Percentiles rank a stretch among this genome's conserved stretches.
Conservation (phyloP, 1,284 basidiomycete genomes). For the Sporisorium graminicola region DNA sequence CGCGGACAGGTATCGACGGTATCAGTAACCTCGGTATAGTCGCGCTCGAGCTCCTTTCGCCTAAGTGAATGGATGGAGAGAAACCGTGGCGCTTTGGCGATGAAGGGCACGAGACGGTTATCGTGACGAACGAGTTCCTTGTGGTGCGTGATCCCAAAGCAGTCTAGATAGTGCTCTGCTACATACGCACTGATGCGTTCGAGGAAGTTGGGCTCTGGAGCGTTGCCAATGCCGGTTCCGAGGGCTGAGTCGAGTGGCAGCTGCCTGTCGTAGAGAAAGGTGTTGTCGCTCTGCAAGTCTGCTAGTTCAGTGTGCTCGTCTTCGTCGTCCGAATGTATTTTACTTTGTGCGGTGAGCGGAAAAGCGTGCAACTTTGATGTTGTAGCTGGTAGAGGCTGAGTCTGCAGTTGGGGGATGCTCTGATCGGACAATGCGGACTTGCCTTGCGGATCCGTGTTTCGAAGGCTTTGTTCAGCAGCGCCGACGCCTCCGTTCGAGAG, state of each 20-base stretch:
- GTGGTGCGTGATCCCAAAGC: conserved; percentile 33
- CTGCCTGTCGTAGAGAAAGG: conserved; percentile 23
- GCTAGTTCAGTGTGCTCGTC: conserved; percentile 25
- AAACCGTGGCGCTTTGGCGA: conserved; percentile 43
- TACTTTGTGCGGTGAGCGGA: not conserved
- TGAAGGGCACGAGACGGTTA: conserved; percentile 25
- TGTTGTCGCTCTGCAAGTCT: conserved; percentile 36
- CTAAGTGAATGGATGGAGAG: conserved; percentile 46
- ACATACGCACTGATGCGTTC: conserved; percentile 28
- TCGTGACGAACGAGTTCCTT: conserved; percentile 31
- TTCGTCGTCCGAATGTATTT: not conserved
- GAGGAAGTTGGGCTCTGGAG: conserved; percentile 1
- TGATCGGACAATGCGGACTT: not conserved
- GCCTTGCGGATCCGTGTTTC: not conserved
- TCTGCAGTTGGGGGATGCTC: no score
- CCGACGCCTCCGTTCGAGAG: not conserved
- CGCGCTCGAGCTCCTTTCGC: conserved; percentile 43
- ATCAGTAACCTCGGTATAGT: conserved; percentile 27
- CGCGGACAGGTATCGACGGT: conserved; percentile 36
- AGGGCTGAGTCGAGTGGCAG: conserved; percentile 18
- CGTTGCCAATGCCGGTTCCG: conserved; percentile 7
- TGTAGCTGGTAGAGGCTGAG: not conserved
- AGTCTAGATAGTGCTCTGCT: conserved; percentile 31
- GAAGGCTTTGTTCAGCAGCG: not conserved
- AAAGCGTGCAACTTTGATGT: not conserved